Percentiles rank a stretch among this genome's conserved stretches.
Evolutionary conservation across 495 filamentous ascomycete genomes (phyloP).

Genomic region (Daldinia vernicosa): DNA sequence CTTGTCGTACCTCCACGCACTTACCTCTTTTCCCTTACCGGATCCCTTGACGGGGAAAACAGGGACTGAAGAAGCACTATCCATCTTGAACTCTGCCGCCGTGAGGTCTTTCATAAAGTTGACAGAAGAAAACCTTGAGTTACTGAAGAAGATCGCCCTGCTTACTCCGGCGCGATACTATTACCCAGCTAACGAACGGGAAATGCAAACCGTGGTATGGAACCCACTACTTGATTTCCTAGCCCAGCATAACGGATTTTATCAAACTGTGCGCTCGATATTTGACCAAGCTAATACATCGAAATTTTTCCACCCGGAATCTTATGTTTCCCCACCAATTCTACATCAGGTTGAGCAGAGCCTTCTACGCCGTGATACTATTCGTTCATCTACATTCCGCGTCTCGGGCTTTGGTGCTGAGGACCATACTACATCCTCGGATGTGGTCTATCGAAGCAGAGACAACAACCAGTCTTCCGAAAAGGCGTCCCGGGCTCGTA

Average conservation of each 20-base stretch:
- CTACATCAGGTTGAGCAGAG: slow-evolving; percentile 1
- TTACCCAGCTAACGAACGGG: slow-evolving; percentile 38
- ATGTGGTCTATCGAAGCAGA: slow-evolving; percentile 47
- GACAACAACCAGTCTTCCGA: slow-evolving; percentile 32
- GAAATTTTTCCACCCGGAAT: slow-evolving; percentile 39
- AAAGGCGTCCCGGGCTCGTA: slow-evolving; percentile 12
- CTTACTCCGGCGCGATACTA: slow-evolving; percentile 59
- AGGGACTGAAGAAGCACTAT: slow-evolving; percentile 69
- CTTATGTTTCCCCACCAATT: not conserved
- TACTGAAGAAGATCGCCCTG: slow-evolving; percentile 57
- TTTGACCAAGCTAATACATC: slow-evolving; percentile 51
- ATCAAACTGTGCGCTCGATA: slow-evolving; percentile 50
- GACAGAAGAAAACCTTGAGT: slow-evolving; percentile 46
- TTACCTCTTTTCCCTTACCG: slow-evolving; percentile 66
- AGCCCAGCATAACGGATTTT: slow-evolving; percentile 63
- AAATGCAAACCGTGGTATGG: slow-evolving; percentile 48
- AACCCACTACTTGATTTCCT: slow-evolving; percentile 48
- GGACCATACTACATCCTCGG: slow-evolving; percentile 47
- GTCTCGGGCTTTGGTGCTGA: slow-evolving; percentile 65
- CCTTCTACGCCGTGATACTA: slow-evolving; percentile 53
- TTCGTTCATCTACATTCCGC: slow-evolving; percentile 60
- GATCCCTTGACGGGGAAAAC: slow-evolving; percentile 66
- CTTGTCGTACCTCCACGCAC: slow-evolving; percentile 67
- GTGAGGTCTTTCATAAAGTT: slow-evolving; percentile 61
- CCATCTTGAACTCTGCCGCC: slow-evolving; percentile 58